Base-by-base conservation (phyloP, 2,329 filamentous ascomycete genomes). In the Beauveria pseudobassiana region DNA sequence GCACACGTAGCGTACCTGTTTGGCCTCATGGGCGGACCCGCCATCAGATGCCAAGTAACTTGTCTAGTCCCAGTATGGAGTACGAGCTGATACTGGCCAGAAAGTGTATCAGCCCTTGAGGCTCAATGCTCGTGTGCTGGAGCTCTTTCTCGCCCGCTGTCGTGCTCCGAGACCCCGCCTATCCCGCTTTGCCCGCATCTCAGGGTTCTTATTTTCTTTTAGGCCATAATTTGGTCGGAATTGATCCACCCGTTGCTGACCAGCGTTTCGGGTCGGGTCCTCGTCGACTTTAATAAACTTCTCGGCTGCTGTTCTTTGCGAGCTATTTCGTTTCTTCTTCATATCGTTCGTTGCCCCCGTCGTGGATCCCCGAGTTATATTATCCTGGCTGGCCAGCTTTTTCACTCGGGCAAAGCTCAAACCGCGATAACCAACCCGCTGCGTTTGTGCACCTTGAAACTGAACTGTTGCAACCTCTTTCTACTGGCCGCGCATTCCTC, bases 91-190 rank as follows among this genome's bases (percentile, higher is more conserved):
- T 14, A 42, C 28, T 26, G 30, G 20, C 45, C 34, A 18, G 30
- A 26, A 42, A 40, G 56, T 30, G 28, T 14, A 50, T 42, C 45
- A 43, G 38, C 54, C 43, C 26, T 57, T 24, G 7, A 12, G 43
- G 20, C 22, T 43, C 34, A 24, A 24, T 46, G 45, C 16, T 40
- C n/a, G 30, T n/a, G 20, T 40, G 28, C 45, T 49, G 45, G 30
- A 57, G 42, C 26, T 38, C 18, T 40, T 49, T 16, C 10, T 50
- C 46, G 30, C 46, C 46, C 34, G 10, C 20, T 24, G 30, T 59
- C 10, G n/a, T 51, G 30, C 46, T 51, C 56, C 56, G 56, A 59
- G 46, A 59, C 56, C 56, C 56, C 56, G 56, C 56, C 56, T 49
- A 43, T 59, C 56, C 56, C 56, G 45, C 54, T 12, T 34, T 34